A percentile compares a stretch with the other conserved stretches of the same genome.
phyloP scores from a whole-genome alignment of 768 basidiomycete genomes.

The Amanita fuliginea region DNA sequence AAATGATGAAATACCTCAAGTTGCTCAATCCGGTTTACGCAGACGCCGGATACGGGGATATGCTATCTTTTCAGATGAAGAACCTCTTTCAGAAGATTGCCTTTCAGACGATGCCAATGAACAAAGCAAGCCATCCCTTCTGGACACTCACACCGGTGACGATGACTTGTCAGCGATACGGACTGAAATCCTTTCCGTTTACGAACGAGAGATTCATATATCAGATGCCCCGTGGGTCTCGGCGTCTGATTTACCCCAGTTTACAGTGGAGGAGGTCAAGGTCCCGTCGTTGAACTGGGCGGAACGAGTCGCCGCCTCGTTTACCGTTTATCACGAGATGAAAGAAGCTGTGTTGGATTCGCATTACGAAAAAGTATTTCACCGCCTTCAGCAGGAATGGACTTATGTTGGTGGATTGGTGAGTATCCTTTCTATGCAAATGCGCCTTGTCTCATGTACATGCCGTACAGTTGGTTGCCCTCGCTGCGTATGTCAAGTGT shows the following conservation, averaged over 20 bases:
- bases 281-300: constrained; percentile 13
- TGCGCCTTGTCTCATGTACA: neutral
- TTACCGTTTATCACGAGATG: constrained; percentile 50
- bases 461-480: constrained; percentile 40
- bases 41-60: constrained; percentile 27
- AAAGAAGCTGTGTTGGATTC: constrained; percentile 32
- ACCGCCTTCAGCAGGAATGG: constrained; percentile 50
- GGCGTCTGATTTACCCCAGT: constrained; percentile 21
- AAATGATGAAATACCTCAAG: neutral
- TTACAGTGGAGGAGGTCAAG: constrained; percentile 7
- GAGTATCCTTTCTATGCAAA: constrained; percentile 13
- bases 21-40: constrained; percentile 11
- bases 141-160: too few species aligned
- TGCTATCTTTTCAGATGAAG: constrained; percentile 31
- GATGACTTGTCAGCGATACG: neutral
- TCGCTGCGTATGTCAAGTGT: constrained; percentile 40
- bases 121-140: neutral
- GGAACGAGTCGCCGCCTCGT: constrained; percentile 32
- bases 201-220: neutral
- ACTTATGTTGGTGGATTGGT: constrained; percentile 53
- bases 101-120: constrained; percentile 5
- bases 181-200: neutral
- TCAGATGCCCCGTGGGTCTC: constrained; percentile 19
- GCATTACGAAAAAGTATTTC: constrained; percentile 39
- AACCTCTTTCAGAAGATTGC: constrained; percentile 16